Conservation (phyloP, 768 basidiomycete species). For the Saitozyma podzolica region DNA sequence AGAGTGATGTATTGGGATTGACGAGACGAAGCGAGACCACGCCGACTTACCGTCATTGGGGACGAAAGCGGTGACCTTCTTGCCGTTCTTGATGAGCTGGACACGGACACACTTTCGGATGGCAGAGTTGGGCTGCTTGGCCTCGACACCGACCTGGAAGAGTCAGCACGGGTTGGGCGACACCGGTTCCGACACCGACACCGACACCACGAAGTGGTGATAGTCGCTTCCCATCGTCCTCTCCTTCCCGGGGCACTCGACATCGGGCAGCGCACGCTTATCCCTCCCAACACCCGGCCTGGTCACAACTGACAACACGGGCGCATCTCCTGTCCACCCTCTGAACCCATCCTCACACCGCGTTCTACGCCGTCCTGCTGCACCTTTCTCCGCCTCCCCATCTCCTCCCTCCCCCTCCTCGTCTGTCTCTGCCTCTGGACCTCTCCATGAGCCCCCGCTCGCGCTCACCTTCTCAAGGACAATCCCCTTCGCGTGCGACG, state of each 20-base stretch:
- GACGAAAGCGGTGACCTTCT: slow-evolving; percentile 99
- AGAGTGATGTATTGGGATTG: too few relatives aligned
- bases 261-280: too few relatives aligned
- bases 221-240: too few relatives aligned
- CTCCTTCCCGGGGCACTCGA: not conserved
- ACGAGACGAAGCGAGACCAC: too few relatives aligned
- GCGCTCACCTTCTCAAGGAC: slow-evolving; percentile 82
- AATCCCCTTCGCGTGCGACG: slow-evolving; percentile 99
- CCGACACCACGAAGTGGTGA: too few relatives aligned
- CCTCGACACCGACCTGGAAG: slow-evolving; percentile 87
- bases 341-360: too few relatives aligned
- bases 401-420: not conserved
- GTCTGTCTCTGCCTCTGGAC: not conserved
- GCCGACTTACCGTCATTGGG: slow-evolving; percentile 57
- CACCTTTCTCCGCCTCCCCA: not conserved
- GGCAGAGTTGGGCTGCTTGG: slow-evolving; percentile 99
- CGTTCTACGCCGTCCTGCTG: not conserved
- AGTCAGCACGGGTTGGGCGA: slow-evolving; percentile 8
- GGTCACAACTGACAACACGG: not conserved
- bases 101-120: slow-evolving; percentile 99
- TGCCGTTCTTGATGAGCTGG: slow-evolving; percentile 99
- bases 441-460: not conserved
- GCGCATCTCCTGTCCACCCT: too few relatives aligned
- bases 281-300: too few relatives aligned
- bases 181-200: not conserved